A percentile compares a stretch with the other conserved stretches of the same genome.
phyloP scores from a whole-genome alignment of 495 filamentous ascomycete species.

The Hypoxylon cercidicola region DNA sequence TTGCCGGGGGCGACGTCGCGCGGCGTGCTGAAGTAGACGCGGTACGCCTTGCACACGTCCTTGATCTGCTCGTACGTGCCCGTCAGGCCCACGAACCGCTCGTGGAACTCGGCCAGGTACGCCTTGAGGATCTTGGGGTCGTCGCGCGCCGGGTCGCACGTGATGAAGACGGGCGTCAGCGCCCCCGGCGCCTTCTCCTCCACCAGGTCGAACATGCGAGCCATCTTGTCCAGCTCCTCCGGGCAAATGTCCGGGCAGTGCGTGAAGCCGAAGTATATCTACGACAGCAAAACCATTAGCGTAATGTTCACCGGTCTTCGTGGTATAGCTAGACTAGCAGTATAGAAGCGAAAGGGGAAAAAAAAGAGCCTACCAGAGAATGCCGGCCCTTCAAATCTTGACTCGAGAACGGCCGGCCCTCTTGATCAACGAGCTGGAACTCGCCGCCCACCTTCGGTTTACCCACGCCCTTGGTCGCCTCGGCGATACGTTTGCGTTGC shows the following conservation, averaged over 20 bases:
- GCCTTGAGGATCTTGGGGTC: conserved; percentile 82
- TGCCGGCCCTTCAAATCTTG: conserved; percentile 88
- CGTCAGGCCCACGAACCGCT: conserved; percentile 86
- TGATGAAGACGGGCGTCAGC: conserved; percentile 82
- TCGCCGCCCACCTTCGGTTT: conserved; percentile 91
- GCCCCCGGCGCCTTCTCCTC: conserved; percentile 55
- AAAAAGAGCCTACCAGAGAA: conserved; percentile 65
- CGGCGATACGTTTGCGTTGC: conserved; percentile 84
- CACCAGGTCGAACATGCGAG: conserved; percentile 87
- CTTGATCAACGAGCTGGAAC: conserved; percentile 83
- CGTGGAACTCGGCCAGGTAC: conserved; percentile 93
- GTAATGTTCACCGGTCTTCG: background rate
- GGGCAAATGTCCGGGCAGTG: conserved; percentile 99
- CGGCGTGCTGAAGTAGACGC: conserved; percentile 97
- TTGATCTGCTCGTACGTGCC: conserved; percentile 94
- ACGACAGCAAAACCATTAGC: background rate
- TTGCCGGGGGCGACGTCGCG: conserved; percentile 85
- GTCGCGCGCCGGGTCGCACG: conserved; percentile 93
- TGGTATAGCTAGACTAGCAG: background rate
- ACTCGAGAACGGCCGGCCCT: conserved; percentile 78
- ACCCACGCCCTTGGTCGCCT: conserved; percentile 91
- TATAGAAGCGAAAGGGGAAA: background rate
- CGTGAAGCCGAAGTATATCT: conserved; percentile 97
- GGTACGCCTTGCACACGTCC: conserved; percentile 89
- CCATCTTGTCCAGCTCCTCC: conserved; percentile 99